Percentiles rank a stretch among this genome's conserved stretches.
phyloP scores from a whole-genome alignment of 306 rosid genomes.

The cucumber (Cucumis sativus) region DNA sequence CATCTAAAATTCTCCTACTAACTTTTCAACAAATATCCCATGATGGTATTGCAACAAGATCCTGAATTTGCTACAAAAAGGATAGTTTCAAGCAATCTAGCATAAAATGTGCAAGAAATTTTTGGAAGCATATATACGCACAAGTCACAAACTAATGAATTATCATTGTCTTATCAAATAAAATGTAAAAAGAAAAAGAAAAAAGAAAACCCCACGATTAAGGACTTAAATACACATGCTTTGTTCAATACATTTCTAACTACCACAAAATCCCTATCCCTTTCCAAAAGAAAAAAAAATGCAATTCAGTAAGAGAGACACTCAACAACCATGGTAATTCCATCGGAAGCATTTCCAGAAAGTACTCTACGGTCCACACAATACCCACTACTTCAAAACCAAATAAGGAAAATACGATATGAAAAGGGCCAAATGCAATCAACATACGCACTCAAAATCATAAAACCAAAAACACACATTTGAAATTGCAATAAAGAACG shows the following conservation, averaged over 20 bases:
- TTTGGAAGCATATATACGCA: background rate
- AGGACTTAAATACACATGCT: background rate
- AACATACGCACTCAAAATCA: background rate
- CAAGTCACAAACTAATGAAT: background rate
- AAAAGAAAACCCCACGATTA: background rate
- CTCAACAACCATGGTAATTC: background rate
- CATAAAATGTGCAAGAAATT: background rate
- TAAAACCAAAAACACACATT: too few relatives aligned
- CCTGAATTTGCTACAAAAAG: background rate
- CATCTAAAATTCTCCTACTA: background rate
- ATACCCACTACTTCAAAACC: background rate
- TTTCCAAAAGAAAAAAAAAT: background rate
- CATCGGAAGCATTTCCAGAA: background rate
- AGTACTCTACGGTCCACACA: background rate
- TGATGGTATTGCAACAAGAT: background rate
- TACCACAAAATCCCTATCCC: background rate
- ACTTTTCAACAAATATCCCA: background rate
- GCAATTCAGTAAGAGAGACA: background rate
- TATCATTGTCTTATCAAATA: background rate
- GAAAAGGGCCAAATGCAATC: background rate
- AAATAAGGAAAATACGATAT: background rate
- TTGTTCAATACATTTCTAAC: background rate
- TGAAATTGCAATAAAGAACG: too few relatives aligned
- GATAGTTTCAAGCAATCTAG: background rate
- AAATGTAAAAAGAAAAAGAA: background rate